phyloP scores from a whole-genome alignment of 192 early-diverging fungal species.

The Gryganskiella cystojenkinii region DNA sequence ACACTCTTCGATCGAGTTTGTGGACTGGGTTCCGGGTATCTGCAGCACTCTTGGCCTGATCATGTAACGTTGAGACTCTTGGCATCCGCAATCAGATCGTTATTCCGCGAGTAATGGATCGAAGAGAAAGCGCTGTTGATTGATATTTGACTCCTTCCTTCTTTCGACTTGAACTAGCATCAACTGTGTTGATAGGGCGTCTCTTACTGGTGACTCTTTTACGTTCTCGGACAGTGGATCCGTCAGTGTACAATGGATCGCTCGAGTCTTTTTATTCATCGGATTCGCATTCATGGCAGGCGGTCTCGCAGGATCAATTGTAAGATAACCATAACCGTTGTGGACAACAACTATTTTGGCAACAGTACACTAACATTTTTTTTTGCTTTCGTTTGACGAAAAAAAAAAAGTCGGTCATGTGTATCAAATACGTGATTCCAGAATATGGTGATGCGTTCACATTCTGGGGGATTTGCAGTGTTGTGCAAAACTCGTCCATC shows the following conservation, averaged over 20 bases:
- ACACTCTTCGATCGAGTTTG: constrained; percentile 58
- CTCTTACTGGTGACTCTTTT: constrained; percentile 58
- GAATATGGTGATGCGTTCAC: constrained; percentile 27
- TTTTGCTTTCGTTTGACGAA: background rate
- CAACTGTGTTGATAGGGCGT: constrained; percentile 63
- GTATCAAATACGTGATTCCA: constrained; percentile 40
- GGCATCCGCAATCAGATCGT: background rate
- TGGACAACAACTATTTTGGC: background rate
- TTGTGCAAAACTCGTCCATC: constrained; percentile 39
- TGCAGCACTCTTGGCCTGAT: constrained; percentile 67
- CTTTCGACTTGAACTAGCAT: constrained; percentile 47
- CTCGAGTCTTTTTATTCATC: constrained; percentile 63
- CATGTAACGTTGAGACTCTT: constrained; percentile 48
- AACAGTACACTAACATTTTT: background rate
- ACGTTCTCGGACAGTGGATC: constrained; percentile 46
- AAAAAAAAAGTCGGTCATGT: constrained; percentile 22
- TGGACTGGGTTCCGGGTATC: constrained; percentile 70
- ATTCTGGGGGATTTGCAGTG: constrained; percentile 50
- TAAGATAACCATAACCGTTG: constrained; percentile 28
- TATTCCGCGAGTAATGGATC: no score
- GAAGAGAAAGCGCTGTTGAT: no score
- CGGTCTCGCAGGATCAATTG: constrained; percentile 66
- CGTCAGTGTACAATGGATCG: constrained; percentile 58
- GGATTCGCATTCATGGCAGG: constrained; percentile 70
- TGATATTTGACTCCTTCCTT: background rate